Evolutionary conservation across 306 rosid species (phyloP).

Genomic region (Herpetospermum pedunculosum): DNA sequence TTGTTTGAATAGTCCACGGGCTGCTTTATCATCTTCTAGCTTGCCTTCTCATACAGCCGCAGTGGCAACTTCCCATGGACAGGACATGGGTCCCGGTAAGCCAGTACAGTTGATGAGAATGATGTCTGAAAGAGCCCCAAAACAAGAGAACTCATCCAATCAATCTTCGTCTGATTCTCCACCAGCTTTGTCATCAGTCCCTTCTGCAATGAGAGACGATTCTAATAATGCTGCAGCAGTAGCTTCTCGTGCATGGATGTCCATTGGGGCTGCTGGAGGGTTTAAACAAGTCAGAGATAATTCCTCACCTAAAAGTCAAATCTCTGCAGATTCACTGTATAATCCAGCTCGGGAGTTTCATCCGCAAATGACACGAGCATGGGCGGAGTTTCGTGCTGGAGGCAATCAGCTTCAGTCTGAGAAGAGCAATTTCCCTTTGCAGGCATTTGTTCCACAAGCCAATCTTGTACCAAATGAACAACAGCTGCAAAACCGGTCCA

Average conservation of each 20-base stretch:
- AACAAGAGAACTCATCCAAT: conserved; percentile 51
- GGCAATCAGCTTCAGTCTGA: conserved; percentile 52
- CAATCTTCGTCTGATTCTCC: conserved; percentile 48
- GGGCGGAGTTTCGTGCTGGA: conserved; percentile 49
- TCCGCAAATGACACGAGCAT: conserved; percentile 39
- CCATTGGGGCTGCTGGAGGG: conserved; percentile 85
- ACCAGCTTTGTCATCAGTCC: conserved; percentile 33
- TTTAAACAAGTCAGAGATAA: conserved; percentile 61
- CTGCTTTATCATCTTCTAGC: conserved; percentile 42
- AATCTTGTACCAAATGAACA: conserved; percentile 34
- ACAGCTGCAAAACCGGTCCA: conserved; percentile 53
- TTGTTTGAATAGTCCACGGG: conserved; percentile 31
- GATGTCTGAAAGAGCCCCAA: conserved; percentile 56
- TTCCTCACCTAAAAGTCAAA: conserved; percentile 50
- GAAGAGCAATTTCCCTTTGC: conserved; percentile 48
- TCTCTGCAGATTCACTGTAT: conserved; percentile 65
- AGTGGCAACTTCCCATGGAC: conserved; percentile 46
- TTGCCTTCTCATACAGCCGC: conserved; percentile 40
- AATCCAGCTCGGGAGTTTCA: conserved; percentile 58
- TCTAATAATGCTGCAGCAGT: conserved; percentile 65
- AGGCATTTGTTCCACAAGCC: conserved; percentile 48
- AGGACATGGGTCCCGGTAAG: conserved; percentile 54
- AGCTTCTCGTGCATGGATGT: conserved; percentile 99
- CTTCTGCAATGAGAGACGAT: conserved; percentile 49
- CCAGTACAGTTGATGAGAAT: conserved; percentile 76